Evolutionary conservation across 768 basidiomycete species (phyloP).

Genomic region (Phallus indusiatus): DNA sequence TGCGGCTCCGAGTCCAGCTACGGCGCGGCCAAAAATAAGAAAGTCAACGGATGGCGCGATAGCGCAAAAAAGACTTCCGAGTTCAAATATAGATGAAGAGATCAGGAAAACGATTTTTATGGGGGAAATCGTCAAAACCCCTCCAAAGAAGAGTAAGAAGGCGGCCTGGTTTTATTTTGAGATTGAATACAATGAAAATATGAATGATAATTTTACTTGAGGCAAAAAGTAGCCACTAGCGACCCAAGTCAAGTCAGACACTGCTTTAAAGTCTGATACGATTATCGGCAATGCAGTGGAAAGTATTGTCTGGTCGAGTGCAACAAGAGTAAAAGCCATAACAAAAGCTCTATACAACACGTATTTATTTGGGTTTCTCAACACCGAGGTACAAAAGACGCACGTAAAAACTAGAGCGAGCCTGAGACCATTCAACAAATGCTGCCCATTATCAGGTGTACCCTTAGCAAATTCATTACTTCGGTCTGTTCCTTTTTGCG

Average conservation of each 20-base stretch:
- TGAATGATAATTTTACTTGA: slow-evolving; percentile 6
- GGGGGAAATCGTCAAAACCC: slow-evolving; percentile 21
- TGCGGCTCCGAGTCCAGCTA: slow-evolving; percentile 12
- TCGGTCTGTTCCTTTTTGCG: no score
- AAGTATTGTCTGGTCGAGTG: not conserved
- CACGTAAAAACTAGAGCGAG: no score
- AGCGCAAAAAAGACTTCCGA: slow-evolving; percentile 12
- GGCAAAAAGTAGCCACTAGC: slow-evolving; percentile 11
- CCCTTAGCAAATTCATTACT: no score
- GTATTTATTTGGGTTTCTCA: no score
- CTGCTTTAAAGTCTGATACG: slow-evolving; percentile 21
- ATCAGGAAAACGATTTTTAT: slow-evolving; percentile 22
- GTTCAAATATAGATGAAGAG: slow-evolving; percentile 11
- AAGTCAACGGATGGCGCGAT: slow-evolving; percentile 10
- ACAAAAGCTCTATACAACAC: not conserved
- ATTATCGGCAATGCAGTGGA: slow-evolving; percentile 21
- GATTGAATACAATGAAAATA: not conserved
- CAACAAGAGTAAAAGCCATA: not conserved
- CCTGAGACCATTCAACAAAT: no score
- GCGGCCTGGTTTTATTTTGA: slow-evolving; percentile 17
- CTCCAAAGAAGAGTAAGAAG: slow-evolving; percentile 22
- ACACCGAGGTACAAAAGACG: no score
- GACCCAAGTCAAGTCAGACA: slow-evolving; percentile 22
- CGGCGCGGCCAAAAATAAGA: slow-evolving; percentile 12
- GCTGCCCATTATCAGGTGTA: no score